These are phyloP conservation scores for Aegle marmelos DNA, from an alignment of 345 rosid genomes.

Conservation along the genomic window DNA sequence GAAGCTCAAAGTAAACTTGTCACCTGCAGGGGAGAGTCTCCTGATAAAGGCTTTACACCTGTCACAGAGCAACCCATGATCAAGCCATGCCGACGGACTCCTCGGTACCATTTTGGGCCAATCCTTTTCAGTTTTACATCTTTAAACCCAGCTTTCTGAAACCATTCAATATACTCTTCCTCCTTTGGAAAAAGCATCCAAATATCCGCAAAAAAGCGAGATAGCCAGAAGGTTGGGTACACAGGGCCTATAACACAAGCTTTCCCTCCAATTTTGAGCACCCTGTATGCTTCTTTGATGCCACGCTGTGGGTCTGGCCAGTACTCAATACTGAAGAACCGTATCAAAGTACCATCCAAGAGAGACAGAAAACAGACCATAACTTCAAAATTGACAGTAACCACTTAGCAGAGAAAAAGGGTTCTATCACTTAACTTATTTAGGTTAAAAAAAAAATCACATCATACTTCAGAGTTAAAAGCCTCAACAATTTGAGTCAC, in stretches of 20 bases:
- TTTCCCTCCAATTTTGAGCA: slow-evolving; percentile 39
- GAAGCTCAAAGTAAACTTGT: not conserved
- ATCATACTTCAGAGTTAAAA: not conserved
- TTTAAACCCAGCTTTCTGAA: slow-evolving; percentile 35
- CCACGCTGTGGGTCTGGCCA: slow-evolving; percentile 43
- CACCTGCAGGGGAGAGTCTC: slow-evolving; percentile 38
- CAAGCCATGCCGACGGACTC: slow-evolving; percentile 38
- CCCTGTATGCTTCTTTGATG: slow-evolving; percentile 39
- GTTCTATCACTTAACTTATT: not conserved
- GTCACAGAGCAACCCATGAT: slow-evolving; percentile 44
- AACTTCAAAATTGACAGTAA: not conserved
- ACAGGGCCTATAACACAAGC: slow-evolving; percentile 38
- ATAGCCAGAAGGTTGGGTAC: slow-evolving; percentile 38
- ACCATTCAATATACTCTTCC: slow-evolving; percentile 46
- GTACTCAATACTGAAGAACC: slow-evolving; percentile 31
- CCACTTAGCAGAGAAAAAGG: not conserved
- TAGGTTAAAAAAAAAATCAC: not conserved
- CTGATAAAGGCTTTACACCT: slow-evolving; percentile 30
- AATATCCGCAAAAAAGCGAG: slow-evolving; percentile 34
- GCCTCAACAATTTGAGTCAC: not conserved
- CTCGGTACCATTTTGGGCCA: slow-evolving; percentile 40
- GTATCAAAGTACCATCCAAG: not conserved
- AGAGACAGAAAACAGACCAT: not conserved
- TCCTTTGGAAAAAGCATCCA: slow-evolving; percentile 44
- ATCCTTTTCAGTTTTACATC: slow-evolving; percentile 35